Percentiles rank a stretch among this genome's conserved stretches.
phyloP scores from a whole-genome alignment of 2,329 filamentous ascomycete genomes.

The Balansia obtecta region DNA sequence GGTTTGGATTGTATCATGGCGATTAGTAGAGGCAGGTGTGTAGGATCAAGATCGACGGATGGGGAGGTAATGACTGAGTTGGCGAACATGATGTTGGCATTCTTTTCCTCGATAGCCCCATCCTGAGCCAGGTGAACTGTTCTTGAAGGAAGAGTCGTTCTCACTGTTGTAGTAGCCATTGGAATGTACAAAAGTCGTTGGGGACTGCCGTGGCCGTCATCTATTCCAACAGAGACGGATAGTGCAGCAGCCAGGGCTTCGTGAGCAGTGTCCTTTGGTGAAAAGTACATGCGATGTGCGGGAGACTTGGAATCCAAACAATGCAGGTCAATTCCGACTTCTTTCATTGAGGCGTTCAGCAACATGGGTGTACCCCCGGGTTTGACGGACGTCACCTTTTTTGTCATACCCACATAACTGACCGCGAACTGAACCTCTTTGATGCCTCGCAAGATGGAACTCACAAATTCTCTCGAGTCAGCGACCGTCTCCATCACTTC shows the following conservation, averaged over 20 bases:
- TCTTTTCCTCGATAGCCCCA: slow-evolving; percentile 66
- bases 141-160: slow-evolving; percentile 89
- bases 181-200: slow-evolving; percentile 87
- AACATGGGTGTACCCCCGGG: slow-evolving; percentile 59
- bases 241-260: slow-evolving; percentile 87
- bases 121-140: slow-evolving; percentile 69
- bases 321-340: slow-evolving; percentile 86
- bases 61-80: slow-evolving; percentile 95
- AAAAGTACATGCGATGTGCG: slow-evolving; percentile 97
- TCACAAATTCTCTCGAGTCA: slow-evolving; percentile 84
- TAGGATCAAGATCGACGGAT: slow-evolving; percentile 83
- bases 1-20: slow-evolving; percentile 54
- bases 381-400: slow-evolving; percentile 58
- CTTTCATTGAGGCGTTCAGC: slow-evolving; percentile 87
- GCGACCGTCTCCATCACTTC: slow-evolving; percentile 72
- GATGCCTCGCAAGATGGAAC: slow-evolving; percentile 80
- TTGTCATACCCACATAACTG: slow-evolving; percentile 79
- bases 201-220: slow-evolving; percentile 75
- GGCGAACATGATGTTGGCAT: slow-evolving; percentile 91
- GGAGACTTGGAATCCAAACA: slow-evolving; percentile 85
- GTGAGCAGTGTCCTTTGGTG: slow-evolving; percentile 81
- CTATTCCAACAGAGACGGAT: slow-evolving; percentile 81
- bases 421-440: slow-evolving; percentile 95
- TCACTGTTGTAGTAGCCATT: slow-evolving; percentile 91
- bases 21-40: slow-evolving; percentile 76